Evolutionary conservation across 352 stramenopile species (phyloP), one percentile per base, ranked within the genome.

Genomic region (Pythium periplocum): DNA sequence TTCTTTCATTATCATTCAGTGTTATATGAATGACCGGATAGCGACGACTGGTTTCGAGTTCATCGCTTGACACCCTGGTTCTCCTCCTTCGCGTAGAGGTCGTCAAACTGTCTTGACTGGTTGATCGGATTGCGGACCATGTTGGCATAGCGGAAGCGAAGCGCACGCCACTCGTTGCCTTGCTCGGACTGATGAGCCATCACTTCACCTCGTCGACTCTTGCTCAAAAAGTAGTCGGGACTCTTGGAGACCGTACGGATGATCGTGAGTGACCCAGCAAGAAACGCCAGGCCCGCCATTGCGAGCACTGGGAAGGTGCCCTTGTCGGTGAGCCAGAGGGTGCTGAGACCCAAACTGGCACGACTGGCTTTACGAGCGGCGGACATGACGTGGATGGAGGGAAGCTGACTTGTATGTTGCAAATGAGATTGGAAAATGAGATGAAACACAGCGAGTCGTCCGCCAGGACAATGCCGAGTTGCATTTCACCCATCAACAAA

Each of bases 71-170:
- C 55, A 37, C 26, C 45, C 65, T 73, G 58, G 65, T 80, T 80
- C 62, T 77, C 68, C 26, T 69, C 56, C 68, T 81, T 81, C 35
- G 51, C 61, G 45, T 66, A 80, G 12, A 71, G 53, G 6, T 42
- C 43, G 53, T 76, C 71, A 57, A 72, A 81, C 61, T 81, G 71
- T 37, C 58, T 68, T 12, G 71, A 81, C 68, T 81, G 71, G 65
- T 81, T 81, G 65, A 76, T 76, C 45, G 69, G 55, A 56, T 79
- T 76, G 62, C 63, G 66, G 39, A 59, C 55, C 39, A 75, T 46
- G 58, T 75, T 78, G 34, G 69, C 63, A 36, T 73, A 63, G 37
- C 63, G 66, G 59, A 78, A 78, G 54, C 69, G 69, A 30, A 48
- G 54, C 32, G 47, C 53, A 39, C 69, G 69, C 69, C 68, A 77